Percentiles rank a stretch among this genome's conserved stretches.
phyloP scores from a whole-genome alignment of 2,329 filamentous ascomycete genomes.

The Fusarium citri region DNA sequence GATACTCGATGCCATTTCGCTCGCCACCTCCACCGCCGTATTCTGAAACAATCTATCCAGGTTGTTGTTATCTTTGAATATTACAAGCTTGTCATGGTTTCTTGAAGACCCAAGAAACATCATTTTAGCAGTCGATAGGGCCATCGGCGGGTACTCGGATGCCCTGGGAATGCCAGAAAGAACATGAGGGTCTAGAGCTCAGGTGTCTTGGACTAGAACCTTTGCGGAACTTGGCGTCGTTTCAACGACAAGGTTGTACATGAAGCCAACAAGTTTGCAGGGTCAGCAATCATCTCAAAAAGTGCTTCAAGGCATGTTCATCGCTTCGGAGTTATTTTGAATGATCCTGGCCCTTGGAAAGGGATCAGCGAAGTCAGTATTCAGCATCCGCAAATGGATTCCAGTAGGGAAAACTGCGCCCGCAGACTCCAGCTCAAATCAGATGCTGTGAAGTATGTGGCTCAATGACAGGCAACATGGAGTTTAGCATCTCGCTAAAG shows the following conservation, averaged over 20 bases:
- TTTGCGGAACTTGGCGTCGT: neutral
- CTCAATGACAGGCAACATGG: slow-evolving; percentile 2
- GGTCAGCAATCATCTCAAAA: neutral
- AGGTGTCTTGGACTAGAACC: neutral
- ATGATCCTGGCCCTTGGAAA: neutral
- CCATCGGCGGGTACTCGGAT: neutral
- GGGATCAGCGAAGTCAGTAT: neutral
- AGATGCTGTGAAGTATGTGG: slow-evolving; percentile 6
- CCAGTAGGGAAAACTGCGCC: neutral
- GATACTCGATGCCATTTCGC: neutral
- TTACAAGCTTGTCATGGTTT: neutral
- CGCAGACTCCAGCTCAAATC: neutral
- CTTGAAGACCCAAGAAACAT: neutral
- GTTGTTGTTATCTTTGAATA: neutral
- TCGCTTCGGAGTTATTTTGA: neutral
- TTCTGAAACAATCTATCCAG: neutral
- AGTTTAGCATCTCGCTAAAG: slow-evolving; percentile 31
- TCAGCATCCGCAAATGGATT: neutral
- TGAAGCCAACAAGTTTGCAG: neutral
- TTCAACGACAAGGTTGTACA: neutral
- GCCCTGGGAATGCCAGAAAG: neutral
- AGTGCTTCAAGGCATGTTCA: neutral
- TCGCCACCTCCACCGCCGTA: neutral
- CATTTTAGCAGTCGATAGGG: neutral
- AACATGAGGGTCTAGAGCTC: neutral